Evolutionary conservation across 371 early-diverging fungal genomes (phyloP).

Genomic region (Zancudomyces culisetae): DNA sequence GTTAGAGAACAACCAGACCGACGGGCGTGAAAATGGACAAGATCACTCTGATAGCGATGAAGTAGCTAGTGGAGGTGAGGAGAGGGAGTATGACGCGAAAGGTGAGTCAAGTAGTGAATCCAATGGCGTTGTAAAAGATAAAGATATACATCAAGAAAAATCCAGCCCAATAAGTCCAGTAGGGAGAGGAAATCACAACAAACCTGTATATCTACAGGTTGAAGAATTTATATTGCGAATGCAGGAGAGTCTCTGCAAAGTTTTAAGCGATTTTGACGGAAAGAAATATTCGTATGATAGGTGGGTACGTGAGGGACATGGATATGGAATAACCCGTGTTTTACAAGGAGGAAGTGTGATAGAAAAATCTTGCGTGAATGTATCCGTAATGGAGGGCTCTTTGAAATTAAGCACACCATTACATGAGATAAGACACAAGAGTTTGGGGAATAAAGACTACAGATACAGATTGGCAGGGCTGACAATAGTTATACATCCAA

Average conservation of each 20-base stretch:
- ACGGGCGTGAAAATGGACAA: too few relatives aligned
- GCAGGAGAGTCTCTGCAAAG: conserved; percentile 32
- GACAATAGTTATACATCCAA: conserved; percentile 79
- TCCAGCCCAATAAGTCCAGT: too few relatives aligned
- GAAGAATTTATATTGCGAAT: conserved; percentile 49
- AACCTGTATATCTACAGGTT: conserved; percentile 69
- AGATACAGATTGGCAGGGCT: conserved; percentile 66
- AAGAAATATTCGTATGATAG: conserved; percentile 43
- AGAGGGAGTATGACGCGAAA: too few relatives aligned
- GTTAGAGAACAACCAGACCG: too few relatives aligned
- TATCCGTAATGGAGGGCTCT: conserved; percentile 58
- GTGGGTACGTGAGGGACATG: conserved; percentile 66
- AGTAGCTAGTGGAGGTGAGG: too few relatives aligned
- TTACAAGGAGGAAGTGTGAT: conserved; percentile 78
- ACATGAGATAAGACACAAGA: conserved; percentile 33
- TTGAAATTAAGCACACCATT: conserved; percentile 53
- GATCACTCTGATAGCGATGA: too few relatives aligned
- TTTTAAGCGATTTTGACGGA: conserved; percentile 28
- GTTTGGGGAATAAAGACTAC: conserved; percentile 19
- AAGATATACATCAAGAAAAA: too few relatives aligned
- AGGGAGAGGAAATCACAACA: neutral
- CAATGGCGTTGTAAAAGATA: too few relatives aligned
- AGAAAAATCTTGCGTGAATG: conserved; percentile 87
- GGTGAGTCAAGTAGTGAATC: too few relatives aligned
- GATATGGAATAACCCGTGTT: conserved; percentile 82